Percentiles rank a stretch among this genome's conserved stretches.
Conservation (phyloP, 306 rosid genomes). For the Quercus cerris region DNA sequence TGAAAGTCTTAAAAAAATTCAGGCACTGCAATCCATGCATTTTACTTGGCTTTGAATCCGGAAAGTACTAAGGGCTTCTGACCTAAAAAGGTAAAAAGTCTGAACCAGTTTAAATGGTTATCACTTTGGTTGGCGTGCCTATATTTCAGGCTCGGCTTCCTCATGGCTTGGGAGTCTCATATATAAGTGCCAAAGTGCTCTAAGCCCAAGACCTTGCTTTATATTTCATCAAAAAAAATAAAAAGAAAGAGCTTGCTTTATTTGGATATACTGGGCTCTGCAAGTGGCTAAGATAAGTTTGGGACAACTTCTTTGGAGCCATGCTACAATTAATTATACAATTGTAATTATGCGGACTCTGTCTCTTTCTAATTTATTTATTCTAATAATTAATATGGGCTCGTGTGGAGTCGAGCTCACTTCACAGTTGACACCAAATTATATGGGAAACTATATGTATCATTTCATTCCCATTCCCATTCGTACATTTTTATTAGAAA, state of each 20-base stretch:
- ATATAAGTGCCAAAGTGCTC: no score
- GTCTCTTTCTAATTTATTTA: no score
- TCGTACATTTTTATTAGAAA: no score
- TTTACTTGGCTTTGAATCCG: not conserved
- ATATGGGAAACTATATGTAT: no score
- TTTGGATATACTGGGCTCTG: not conserved
- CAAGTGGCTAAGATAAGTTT: not conserved
- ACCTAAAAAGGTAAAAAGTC: not conserved
- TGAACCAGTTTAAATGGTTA: not conserved
- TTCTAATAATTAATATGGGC: no score
- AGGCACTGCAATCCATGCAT: not conserved
- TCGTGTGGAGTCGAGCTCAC: no score
- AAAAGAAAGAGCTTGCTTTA: no score
- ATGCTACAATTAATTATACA: not conserved
- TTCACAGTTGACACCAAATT: no score
- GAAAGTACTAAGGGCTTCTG: not conserved
- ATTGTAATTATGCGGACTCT: not conserved
- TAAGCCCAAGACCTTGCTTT: no score
- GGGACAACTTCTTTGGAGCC: not conserved
- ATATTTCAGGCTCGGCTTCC: not conserved
- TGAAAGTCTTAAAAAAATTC: not conserved
- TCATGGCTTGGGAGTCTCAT: not conserved
- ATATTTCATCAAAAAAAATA: no score
- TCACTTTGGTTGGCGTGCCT: not conserved
- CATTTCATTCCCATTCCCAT: no score